Conservation (phyloP, 192 early-diverging fungal species). For the Entomortierella chlamydospora region DNA sequence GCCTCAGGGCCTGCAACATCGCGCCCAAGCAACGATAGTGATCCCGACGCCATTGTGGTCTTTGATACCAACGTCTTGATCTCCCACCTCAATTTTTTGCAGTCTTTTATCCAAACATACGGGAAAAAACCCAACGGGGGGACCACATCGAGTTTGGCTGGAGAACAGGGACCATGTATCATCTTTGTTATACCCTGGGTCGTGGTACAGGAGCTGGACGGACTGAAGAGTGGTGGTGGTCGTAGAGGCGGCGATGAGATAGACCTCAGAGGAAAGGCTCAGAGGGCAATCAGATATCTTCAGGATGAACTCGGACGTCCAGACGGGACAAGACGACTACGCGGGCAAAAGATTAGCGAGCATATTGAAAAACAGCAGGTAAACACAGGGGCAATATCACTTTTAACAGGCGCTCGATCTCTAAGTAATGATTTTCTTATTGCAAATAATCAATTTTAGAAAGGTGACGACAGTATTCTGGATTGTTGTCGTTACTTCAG, state of each 20-base stretch:
- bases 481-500: slow-evolving; percentile 66
- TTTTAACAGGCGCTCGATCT: neutral
- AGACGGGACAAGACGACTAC: slow-evolving; percentile 26
- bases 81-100: slow-evolving; percentile 62
- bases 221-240: slow-evolving; percentile 53
- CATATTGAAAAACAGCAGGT: slow-evolving; percentile 37
- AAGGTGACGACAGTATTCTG: slow-evolving; percentile 67
- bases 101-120: slow-evolving; percentile 38
- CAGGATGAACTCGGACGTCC: slow-evolving; percentile 53
- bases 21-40: neutral
- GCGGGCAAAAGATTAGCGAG: slow-evolving; percentile 66
- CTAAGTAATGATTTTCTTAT: neutral
- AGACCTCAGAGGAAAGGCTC: slow-evolving; percentile 52
- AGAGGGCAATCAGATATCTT: slow-evolving; percentile 62
- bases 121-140: neutral
- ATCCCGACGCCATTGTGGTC: slow-evolving; percentile 48
- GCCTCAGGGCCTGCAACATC: slow-evolving; percentile 12
- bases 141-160: neutral
- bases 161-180: slow-evolving; percentile 13
- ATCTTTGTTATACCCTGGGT: slow-evolving; percentile 69
- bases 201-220: slow-evolving; percentile 68
- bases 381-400: neutral
- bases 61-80: slow-evolving; percentile 70
- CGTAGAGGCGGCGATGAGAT: slow-evolving; percentile 21
- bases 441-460: slow-evolving; percentile 11